Conservation (phyloP, 2,329 filamentous ascomycete genomes). For the Penicillium nordicum region DNA sequence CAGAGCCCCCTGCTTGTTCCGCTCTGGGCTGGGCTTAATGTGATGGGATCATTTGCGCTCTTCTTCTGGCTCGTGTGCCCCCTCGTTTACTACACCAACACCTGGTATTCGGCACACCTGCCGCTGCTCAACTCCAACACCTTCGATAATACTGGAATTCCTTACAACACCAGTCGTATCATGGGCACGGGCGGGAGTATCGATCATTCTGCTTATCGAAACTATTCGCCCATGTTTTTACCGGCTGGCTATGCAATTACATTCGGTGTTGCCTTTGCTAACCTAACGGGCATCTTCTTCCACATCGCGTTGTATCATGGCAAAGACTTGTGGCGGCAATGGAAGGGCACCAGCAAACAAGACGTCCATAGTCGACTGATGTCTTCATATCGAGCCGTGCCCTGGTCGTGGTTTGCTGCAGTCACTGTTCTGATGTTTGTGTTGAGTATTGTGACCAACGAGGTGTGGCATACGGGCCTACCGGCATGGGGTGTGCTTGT, state of each 20-base stretch:
- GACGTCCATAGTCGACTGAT: constrained; percentile 48
- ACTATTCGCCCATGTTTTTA: constrained; percentile 64
- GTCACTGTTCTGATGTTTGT: constrained; percentile 39
- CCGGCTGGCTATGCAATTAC: constrained; percentile 55
- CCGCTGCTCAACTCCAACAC: constrained; percentile 60
- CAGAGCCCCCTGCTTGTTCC: constrained; percentile 67
- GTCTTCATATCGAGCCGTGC: constrained; percentile 39
- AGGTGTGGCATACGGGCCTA: constrained; percentile 46
- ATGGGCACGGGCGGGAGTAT: constrained; percentile 55
- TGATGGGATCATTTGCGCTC: constrained; percentile 44
- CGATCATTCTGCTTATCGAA: constrained; percentile 58
- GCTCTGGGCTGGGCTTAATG: constrained; percentile 46
- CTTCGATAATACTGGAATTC: constrained; percentile 61
- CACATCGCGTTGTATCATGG: constrained; percentile 39
- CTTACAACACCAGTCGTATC: constrained; percentile 61
- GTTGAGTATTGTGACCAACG: constrained; percentile 38
- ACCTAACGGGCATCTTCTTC: constrained; percentile 56
- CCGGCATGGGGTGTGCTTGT: constrained; percentile 48
- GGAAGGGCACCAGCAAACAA: constrained; percentile 31
- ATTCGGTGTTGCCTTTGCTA: constrained; percentile 65
- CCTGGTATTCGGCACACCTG: constrained; percentile 57
- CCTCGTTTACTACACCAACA: constrained; percentile 52
- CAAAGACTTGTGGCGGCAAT: constrained; percentile 35
- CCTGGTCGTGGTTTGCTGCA: constrained; percentile 47
- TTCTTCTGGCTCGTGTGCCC: constrained; percentile 47